Evolutionary conservation across 1,139 yeast species (phyloP).

Genomic region (Suhomyces taliae): DNA sequence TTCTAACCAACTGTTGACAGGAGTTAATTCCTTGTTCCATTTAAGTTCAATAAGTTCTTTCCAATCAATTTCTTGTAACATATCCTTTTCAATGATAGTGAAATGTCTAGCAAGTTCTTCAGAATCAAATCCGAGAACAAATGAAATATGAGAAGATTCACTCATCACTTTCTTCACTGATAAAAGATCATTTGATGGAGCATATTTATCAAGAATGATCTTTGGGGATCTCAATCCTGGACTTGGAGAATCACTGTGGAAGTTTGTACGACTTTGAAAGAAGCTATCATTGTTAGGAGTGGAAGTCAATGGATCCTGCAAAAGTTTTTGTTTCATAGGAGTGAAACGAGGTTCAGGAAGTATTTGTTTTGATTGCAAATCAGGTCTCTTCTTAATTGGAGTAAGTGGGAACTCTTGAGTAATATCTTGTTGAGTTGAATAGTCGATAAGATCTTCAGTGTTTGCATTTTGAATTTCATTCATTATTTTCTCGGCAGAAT

Average conservation of each 20-base stretch:
- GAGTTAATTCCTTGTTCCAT: conserved; percentile 67
- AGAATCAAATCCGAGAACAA: conserved; percentile 71
- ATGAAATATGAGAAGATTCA: conserved; percentile 64
- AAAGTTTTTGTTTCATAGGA: conserved; percentile 3
- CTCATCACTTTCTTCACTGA: conserved; percentile 40
- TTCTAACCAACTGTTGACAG: conserved; percentile 86
- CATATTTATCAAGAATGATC: conserved; percentile 38
- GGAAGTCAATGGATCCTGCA: conserved; percentile 14
- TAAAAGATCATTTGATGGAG: conserved; percentile 30
- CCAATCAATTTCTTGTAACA: conserved; percentile 88
- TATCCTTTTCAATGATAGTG: conserved; percentile 83
- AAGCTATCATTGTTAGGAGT: conserved; percentile 16
- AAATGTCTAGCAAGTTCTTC: conserved; percentile 70
- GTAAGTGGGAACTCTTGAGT: conserved; percentile 32
- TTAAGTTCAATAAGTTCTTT: conserved; percentile 77
- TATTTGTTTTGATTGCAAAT: background rate
- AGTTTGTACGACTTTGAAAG: conserved; percentile 6
- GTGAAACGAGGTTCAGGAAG: conserved; percentile 5
- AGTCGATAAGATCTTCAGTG: conserved; percentile 36
- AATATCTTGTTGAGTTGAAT: conserved; percentile 20
- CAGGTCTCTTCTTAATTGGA: conserved; percentile 16
- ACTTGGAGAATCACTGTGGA: conserved; percentile 14
- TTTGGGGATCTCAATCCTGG: conserved; percentile 29
- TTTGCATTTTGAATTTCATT: conserved; percentile 42
- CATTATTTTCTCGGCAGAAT: conserved; percentile 38